phyloP scores from a whole-genome alignment of 2,329 filamentous ascomycete genomes.

The Pseudopyrenochaeta lycopersici region DNA sequence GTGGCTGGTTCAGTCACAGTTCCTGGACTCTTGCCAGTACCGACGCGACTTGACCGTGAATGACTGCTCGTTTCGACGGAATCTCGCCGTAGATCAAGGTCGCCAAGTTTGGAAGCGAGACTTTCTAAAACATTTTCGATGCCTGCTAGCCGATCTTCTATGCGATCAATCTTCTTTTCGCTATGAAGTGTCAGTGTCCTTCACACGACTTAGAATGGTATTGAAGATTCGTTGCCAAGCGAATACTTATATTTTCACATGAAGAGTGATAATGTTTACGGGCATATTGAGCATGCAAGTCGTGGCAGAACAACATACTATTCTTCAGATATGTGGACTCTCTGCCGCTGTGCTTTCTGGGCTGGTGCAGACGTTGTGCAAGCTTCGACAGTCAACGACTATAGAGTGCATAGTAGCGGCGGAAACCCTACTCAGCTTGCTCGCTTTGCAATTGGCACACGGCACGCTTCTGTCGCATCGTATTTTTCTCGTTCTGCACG shows the following conservation, averaged over 20 bases:
- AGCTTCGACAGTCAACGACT: conserved; percentile 26
- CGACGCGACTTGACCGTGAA: conserved; percentile 29
- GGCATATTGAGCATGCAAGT: neutral
- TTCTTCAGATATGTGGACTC: conserved; percentile 49
- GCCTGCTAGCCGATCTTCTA: conserved; percentile 59
- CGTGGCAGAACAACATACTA: conserved; percentile 38
- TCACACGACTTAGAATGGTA: neutral
- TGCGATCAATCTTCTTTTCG: conserved; percentile 63
- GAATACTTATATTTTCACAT: too few species aligned
- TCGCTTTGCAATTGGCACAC: conserved; percentile 49
- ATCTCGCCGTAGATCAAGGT: conserved; percentile 34
- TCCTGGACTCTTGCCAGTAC: conserved; percentile 16
- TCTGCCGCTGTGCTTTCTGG: conserved; percentile 43
- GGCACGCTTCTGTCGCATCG: conserved; percentile 44
- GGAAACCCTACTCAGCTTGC: conserved; percentile 43
- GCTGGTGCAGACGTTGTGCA: conserved; percentile 44
- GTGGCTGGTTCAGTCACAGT: conserved; percentile 35
- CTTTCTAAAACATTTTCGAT: conserved; percentile 56
- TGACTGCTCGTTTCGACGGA: conserved; percentile 33
- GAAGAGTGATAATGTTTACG: too few species aligned
- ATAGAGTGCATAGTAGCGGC: neutral
- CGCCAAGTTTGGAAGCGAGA: conserved; percentile 42
- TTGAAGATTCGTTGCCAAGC: neutral
- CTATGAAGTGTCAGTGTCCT: conserved; percentile 36
- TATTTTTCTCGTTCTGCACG: conserved; percentile 46